phyloP scores from a whole-genome alignment of 495 filamentous ascomycete species.

The Hypoxylon trugodes region DNA sequence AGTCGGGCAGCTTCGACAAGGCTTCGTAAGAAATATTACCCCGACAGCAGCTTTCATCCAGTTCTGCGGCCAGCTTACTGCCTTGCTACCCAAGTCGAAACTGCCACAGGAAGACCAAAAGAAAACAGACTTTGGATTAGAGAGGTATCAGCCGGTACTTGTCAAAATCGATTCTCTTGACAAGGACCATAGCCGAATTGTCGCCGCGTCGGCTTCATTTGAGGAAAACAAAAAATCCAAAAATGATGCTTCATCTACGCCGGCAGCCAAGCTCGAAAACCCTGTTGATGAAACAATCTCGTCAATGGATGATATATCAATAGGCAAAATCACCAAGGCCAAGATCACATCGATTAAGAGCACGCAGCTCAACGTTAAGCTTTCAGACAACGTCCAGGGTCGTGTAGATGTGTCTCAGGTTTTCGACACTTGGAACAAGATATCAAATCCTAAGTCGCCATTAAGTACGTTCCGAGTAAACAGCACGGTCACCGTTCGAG shows the following conservation, averaged over 20 bases:
- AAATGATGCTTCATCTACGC: slow-evolving; percentile 28
- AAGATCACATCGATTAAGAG: slow-evolving; percentile 80
- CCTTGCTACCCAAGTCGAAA: slow-evolving; percentile 78
- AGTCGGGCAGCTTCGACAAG: slow-evolving; percentile 72
- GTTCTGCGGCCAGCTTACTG: slow-evolving; percentile 79
- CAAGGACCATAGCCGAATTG: slow-evolving; percentile 49
- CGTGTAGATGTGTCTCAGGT: slow-evolving; percentile 89
- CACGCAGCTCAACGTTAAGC: slow-evolving; percentile 89
- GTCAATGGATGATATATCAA: slow-evolving; percentile 71
- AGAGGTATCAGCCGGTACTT: slow-evolving; percentile 73
- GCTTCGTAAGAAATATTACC: slow-evolving; percentile 87
- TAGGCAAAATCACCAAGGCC: slow-evolving; percentile 82
- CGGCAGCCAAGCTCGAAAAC: slow-evolving; percentile 60
- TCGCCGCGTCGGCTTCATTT: slow-evolving; percentile 46
- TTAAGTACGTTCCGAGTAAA: slow-evolving; percentile 74
- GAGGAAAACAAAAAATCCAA: slow-evolving; percentile 39
- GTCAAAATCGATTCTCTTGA: slow-evolving; percentile 77
- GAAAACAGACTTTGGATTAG: slow-evolving; percentile 78
- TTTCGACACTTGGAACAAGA: slow-evolving; percentile 87
- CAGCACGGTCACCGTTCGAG: slow-evolving; percentile 73
- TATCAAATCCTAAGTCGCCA: slow-evolving; percentile 81
- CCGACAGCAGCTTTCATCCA: slow-evolving; percentile 81
- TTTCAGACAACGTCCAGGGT: slow-evolving; percentile 90
- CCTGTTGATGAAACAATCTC: slow-evolving; percentile 73
- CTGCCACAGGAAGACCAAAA: slow-evolving; percentile 70